phyloP scores from a whole-genome alignment of 2,329 filamentous ascomycete species.

The Ascochyta fabae region DNA sequence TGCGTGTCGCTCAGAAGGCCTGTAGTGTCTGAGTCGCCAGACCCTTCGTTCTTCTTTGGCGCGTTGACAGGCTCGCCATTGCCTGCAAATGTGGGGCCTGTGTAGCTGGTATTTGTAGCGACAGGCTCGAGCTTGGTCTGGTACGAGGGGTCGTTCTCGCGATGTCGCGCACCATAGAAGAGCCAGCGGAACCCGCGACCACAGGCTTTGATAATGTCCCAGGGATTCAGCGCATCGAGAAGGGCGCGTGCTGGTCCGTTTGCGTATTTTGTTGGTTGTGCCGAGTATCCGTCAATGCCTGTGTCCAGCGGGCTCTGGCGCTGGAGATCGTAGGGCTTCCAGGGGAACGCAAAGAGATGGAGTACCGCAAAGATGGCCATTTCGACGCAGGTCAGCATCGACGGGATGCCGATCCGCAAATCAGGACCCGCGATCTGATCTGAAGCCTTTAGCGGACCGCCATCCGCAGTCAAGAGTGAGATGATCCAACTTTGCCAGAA shows the following conservation, averaged over 20 bases:
- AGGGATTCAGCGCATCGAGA: constrained; percentile 75
- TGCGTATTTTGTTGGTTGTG: constrained; percentile 54
- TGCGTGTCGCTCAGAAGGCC: constrained; percentile 33
- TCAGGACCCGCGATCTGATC: constrained; percentile 72
- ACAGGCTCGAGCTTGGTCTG: constrained; percentile 29
- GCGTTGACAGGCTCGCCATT: constrained; percentile 25
- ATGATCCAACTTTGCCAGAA: constrained; percentile 78
- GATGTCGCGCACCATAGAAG: constrained; percentile 71
- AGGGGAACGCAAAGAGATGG: constrained; percentile 84
- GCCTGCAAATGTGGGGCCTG: constrained; percentile 33
- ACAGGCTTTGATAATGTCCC: constrained; percentile 82
- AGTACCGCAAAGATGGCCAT: constrained; percentile 82
- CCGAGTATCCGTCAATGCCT: constrained; percentile 16
- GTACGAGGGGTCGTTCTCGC: constrained; percentile 55
- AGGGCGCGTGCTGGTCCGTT: constrained; percentile 72
- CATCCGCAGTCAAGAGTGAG: constrained; percentile 65
- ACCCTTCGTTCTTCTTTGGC: constrained; percentile 25
- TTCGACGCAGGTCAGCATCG: constrained; percentile 78
- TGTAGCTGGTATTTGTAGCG: constrained; percentile 24
- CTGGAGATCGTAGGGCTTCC: constrained; percentile 67
- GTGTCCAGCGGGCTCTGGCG: constrained; percentile 31
- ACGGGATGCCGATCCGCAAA: constrained; percentile 80
- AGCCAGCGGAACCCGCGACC: constrained; percentile 81
- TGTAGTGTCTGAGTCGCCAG: constrained; percentile 35
- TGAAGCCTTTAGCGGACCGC: constrained; percentile 68